Conservation (phyloP, 148 eudicot species). For the Persicaria maculosa region DNA sequence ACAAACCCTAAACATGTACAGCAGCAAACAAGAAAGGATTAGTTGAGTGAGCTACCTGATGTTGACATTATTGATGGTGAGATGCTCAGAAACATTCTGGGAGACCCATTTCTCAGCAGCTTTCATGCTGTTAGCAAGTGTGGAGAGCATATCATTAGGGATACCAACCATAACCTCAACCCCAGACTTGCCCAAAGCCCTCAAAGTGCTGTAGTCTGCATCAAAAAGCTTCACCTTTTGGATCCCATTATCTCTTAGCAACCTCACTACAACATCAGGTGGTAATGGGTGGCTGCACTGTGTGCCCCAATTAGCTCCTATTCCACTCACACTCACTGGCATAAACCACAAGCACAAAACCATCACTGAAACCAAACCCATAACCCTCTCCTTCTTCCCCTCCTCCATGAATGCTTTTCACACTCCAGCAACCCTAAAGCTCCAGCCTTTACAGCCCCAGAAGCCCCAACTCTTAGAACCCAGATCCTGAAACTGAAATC, state of each 20-base stretch:
- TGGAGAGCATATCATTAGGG: slow-evolving; percentile 77
- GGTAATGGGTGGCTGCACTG: slow-evolving; percentile 65
- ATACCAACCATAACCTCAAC: slow-evolving; percentile 98
- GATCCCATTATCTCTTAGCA: slow-evolving; percentile 72
- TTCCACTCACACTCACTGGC: slow-evolving; percentile 41
- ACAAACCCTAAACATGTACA: background rate
- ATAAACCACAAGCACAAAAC: background rate
- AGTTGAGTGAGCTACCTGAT: slow-evolving; percentile 48
- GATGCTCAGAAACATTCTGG: slow-evolving; percentile 66
- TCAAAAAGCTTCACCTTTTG: slow-evolving; percentile 90
- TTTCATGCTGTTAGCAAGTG: slow-evolving; percentile 59
- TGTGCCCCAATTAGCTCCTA: slow-evolving; percentile 85
- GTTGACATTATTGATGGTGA: slow-evolving; percentile 43
- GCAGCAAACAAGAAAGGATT: background rate
- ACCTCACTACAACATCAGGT: slow-evolving; percentile 57
- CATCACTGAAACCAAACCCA: slow-evolving; percentile 1
- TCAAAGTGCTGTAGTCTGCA: slow-evolving; percentile 63
- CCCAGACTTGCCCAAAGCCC: slow-evolving; percentile 58
- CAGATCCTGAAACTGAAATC: slow-evolving; percentile 8
- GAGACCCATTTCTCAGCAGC: slow-evolving; percentile 94
- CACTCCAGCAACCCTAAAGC: background rate
- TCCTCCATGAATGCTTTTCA: background rate
- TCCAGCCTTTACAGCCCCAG: background rate
- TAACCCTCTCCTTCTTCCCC: background rate
- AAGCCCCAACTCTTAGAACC: slow-evolving; percentile 1